Base-by-base conservation (phyloP, 495 filamentous ascomycete species). In the Penicillium flavigenum region DNA sequence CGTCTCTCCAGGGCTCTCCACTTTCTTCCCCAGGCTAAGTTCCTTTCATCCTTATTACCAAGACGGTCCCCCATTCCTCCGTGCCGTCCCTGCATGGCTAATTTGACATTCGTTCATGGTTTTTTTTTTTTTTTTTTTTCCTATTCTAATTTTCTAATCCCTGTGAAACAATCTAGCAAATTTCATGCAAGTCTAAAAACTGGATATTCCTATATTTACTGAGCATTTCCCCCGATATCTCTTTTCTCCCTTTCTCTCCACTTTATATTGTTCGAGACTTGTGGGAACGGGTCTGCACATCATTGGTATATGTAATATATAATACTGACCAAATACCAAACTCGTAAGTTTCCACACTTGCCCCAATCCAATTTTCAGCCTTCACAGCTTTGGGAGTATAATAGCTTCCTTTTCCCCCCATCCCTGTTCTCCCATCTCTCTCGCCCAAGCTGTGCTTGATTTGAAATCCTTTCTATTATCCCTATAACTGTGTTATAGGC, bases 401-500 rank as follows among this genome's bases (percentile, higher is more conserved):
- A 52, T 59, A 68, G 47, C 54, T 59, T 27, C 36, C 63, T 52
- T 60, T 56, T 20, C 20, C 45, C 38, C 26, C 17, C 36, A 58
- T 53, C 61, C 62, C 61, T 53, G 47, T 62, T 59, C 31, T 34
- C 29, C 9, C 61, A 51, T 60, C 59, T 67, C 58, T 59, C 54
- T 60, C 55, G 63, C 61, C 60, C 65, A 73, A 67, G 36, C 36
- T n/a, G 36, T 39, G 36, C 34, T 58, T 63, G 57, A 63, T 62
- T 57, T 46, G 59, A 58, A 60, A 60, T 63, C 39, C 27, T 17
- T 56, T 34, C n/a, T 46, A 51, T 48, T 26, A 48, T 12, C 24
- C 54, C 41, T 16, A 50, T 64, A 68, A 72, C 62, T 66, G 65
- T 61, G 68, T 64, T 67, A 62, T 61, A 56, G 56, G 54, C 48